These are phyloP conservation scores for Neurospora sp. DNA, from an alignment of 495 filamentous ascomycete species.

Conservation along the genomic window DNA sequence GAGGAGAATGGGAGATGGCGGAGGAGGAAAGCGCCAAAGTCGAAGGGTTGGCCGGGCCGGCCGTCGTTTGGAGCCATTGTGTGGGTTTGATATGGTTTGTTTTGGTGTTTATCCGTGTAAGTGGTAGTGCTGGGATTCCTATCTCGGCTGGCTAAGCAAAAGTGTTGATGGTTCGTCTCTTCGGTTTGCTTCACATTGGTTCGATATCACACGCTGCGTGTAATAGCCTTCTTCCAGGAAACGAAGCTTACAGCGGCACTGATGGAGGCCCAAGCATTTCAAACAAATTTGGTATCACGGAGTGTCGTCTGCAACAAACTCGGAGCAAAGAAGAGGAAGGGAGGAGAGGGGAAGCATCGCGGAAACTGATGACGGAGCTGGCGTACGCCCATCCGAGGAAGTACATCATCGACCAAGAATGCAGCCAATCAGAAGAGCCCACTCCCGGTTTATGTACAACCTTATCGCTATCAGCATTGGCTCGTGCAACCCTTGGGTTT, in stretches of 20 bases:
- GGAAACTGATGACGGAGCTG: not conserved
- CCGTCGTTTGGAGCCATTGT: not conserved
- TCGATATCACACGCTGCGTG: not conserved
- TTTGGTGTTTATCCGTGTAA: not conserved
- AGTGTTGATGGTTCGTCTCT: not conserved
- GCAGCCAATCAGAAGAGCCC: not conserved
- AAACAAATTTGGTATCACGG: not conserved
- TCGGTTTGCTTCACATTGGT: not conserved
- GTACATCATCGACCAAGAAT: not conserved
- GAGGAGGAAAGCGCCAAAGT: constrained; percentile 15
- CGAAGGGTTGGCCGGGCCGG: not conserved
- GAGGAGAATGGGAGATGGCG: constrained; percentile 45
- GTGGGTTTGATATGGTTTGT: not conserved
- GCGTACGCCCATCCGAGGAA: not conserved
- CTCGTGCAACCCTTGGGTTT: not conserved
- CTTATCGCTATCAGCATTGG: not conserved
- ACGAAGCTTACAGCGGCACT: not conserved
- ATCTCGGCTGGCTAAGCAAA: not conserved
- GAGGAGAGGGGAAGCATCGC: not conserved
- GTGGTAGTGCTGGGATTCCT: not conserved
- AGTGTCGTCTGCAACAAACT: not conserved
- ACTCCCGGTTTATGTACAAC: not conserved
- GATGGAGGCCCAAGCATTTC: not conserved
- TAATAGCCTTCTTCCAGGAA: not conserved
- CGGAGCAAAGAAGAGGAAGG: not conserved